Conservation (phyloP, 352 stramenopile genomes). For the Plasmopara muralis region DNA sequence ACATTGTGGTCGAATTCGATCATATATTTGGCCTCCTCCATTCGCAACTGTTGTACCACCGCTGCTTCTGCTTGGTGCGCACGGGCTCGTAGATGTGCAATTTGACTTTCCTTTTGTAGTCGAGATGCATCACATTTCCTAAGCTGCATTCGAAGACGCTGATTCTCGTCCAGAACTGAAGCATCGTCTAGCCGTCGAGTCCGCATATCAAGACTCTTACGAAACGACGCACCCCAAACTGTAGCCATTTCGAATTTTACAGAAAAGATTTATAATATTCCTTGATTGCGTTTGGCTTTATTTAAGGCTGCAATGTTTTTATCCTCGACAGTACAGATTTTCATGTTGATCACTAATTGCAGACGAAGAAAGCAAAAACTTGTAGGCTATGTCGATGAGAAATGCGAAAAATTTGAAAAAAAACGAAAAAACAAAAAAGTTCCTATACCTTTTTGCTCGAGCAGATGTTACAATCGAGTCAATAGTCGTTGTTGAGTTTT, state of each 20-base stretch:
- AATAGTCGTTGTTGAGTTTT: too few relatives aligned
- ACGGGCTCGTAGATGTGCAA: constrained; percentile 13
- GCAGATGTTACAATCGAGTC: too few relatives aligned
- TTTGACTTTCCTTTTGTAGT: constrained; percentile 9
- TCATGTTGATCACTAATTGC: too few relatives aligned
- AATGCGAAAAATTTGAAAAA: too few relatives aligned
- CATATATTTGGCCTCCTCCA: constrained; percentile 33
- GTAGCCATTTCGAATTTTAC: constrained; percentile 1
- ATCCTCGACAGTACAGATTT: too few relatives aligned
- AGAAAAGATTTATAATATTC: too few relatives aligned
- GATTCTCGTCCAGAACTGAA: constrained; percentile 33
- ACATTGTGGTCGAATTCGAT: constrained; percentile 38
- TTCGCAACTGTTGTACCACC: constrained; percentile 9
- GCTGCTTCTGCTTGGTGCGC: constrained; percentile 19
- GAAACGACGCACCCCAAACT: constrained; percentile 16
- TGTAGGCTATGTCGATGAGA: too few relatives aligned
- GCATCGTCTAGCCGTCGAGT: background rate
- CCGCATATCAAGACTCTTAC: constrained; percentile 4
- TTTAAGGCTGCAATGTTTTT: too few relatives aligned
- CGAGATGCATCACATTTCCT: constrained; percentile 16
- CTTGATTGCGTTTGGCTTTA: too few relatives aligned
- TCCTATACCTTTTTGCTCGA: too few relatives aligned
- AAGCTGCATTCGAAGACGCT: constrained; percentile 31
- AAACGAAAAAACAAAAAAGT: too few relatives aligned
- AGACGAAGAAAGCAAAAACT: too few relatives aligned